Conservation (phyloP, 345 rosid genomes). For the Pseudoturritis turrita region DNA sequence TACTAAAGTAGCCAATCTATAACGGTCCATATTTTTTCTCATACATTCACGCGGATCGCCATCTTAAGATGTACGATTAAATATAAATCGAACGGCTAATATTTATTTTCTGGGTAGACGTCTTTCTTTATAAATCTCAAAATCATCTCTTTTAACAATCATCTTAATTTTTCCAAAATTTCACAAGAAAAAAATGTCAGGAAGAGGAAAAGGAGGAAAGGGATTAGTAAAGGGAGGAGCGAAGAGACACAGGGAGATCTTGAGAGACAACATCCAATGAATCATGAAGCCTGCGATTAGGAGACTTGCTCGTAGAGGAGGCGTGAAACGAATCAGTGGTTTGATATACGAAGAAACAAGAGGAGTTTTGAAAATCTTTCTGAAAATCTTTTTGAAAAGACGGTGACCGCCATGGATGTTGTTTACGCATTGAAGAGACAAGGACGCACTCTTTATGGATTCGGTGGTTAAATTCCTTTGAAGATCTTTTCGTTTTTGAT, state of each 20-base stretch:
- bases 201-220: constrained; percentile 44
- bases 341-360: constrained; percentile 41
- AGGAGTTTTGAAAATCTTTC: constrained; percentile 38
- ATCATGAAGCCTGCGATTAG: constrained; percentile 43
- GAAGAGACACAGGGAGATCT: constrained; percentile 37
- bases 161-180: neutral
- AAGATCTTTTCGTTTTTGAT: neutral
- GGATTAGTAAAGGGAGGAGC: constrained; percentile 48
- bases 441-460: constrained; percentile 37
- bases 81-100: neutral
- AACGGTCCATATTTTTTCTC: neutral
- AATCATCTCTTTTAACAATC: neutral
- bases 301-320: constrained; percentile 38
- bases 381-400: constrained; percentile 41
- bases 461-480: constrained; percentile 23
- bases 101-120: neutral
- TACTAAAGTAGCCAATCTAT: neutral
- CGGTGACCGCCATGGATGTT: constrained; percentile 45
- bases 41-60: neutral
- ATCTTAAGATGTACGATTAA: neutral
- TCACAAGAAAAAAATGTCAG: constrained; percentile 25
- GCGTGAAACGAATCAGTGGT: constrained; percentile 38
- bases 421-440: constrained; percentile 42
- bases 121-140: constrained; percentile 19
- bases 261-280: constrained; percentile 38